A percentile compares a stretch with the other conserved stretches of the same genome.
These are phyloP conservation scores for Yamadazyma insecticola DNA, from an alignment of 805 yeast genomes.

Conservation along the genomic window DNA sequence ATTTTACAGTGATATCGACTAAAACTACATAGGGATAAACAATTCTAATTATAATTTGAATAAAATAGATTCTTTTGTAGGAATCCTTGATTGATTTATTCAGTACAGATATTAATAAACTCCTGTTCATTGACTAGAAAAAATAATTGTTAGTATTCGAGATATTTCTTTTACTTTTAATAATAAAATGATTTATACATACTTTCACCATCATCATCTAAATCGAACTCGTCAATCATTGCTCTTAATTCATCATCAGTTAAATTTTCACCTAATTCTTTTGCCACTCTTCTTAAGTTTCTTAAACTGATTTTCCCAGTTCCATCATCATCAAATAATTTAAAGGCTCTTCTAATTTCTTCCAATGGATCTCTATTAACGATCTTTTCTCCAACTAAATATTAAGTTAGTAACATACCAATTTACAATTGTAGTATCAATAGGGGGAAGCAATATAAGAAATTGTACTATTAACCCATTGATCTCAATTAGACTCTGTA, in stretches of 20 bases:
- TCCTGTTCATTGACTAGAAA: slow-evolving; percentile 73
- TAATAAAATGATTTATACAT: slow-evolving; percentile 21
- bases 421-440: too few species aligned
- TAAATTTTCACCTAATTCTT: slow-evolving; percentile 86
- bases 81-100: slow-evolving; percentile 20
- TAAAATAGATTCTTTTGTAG: too few species aligned
- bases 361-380: slow-evolving; percentile 87
- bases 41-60: too few species aligned
- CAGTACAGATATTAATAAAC: slow-evolving; percentile 84
- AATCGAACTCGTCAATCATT: slow-evolving; percentile 96
- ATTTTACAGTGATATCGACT: too few species aligned
- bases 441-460: too few species aligned
- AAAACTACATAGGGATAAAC: too few species aligned
- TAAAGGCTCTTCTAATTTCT: slow-evolving; percentile 86
- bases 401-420: slow-evolving; percentile 26
- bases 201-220: slow-evolving; percentile 93
- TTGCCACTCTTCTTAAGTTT: slow-evolving; percentile 82
- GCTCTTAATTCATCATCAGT: slow-evolving; percentile 91
- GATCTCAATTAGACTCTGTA: too few species aligned
- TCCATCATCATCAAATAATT: slow-evolving; percentile 79
- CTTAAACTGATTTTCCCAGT: slow-evolving; percentile 83
- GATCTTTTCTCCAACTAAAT: slow-evolving; percentile 70
- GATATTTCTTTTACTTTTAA: not conserved
- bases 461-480: too few species aligned
- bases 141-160: slow-evolving; percentile 27